A percentile compares a stretch with the other conserved stretches of the same genome.
phyloP scores from a whole-genome alignment of 2,329 filamentous ascomycete species.

The Rhinocladiella similis region DNA sequence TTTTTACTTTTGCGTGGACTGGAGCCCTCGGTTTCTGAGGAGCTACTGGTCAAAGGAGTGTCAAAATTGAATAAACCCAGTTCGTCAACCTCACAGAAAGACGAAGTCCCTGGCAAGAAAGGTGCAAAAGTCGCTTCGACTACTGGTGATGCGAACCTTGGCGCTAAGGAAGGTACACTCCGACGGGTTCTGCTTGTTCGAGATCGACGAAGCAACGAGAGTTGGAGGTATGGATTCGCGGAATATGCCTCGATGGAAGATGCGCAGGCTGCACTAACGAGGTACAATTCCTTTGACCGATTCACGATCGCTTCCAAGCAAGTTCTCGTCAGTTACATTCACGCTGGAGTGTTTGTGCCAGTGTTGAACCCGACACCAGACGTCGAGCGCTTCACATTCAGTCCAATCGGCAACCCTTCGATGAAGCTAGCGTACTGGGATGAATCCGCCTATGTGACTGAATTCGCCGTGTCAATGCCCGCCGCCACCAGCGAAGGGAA shows the following conservation, averaged over 20 bases:
- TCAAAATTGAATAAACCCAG: constrained; percentile 68
- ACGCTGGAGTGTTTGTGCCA: constrained; percentile 81
- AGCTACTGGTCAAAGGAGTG: constrained; percentile 70
- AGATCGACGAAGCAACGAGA: constrained; percentile 69
- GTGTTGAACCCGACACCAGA: constrained; percentile 62
- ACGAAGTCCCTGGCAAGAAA: constrained; percentile 37
- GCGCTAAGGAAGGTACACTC: constrained; percentile 72
- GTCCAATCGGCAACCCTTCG: constrained; percentile 66
- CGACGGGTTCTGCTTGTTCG: constrained; percentile 75
- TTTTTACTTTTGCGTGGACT: constrained; percentile 75
- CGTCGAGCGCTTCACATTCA: constrained; percentile 66
- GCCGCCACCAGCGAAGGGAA: constrained; percentile 10
- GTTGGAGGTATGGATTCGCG: constrained; percentile 79
- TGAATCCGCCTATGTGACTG: constrained; percentile 68
- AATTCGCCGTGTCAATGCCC: constrained; percentile 59
- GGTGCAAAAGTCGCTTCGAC: constrained; percentile 55
- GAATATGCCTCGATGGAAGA: constrained; percentile 78
- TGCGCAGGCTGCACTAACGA: constrained; percentile 70
- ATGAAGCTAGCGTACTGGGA: constrained; percentile 76
- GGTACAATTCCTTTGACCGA: constrained; percentile 69
- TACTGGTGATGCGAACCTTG: constrained; percentile 61
- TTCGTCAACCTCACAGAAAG: constrained; percentile 40
- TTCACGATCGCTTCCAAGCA: constrained; percentile 76
- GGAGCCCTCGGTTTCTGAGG: constrained; percentile 69
- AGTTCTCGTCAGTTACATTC: constrained; percentile 72